Evolutionary conservation across 2,329 filamentous ascomycete genomes (phyloP), one percentile per base, ranked within the genome.

Genomic region (Hymenoscyphus fraxineus): DNA sequence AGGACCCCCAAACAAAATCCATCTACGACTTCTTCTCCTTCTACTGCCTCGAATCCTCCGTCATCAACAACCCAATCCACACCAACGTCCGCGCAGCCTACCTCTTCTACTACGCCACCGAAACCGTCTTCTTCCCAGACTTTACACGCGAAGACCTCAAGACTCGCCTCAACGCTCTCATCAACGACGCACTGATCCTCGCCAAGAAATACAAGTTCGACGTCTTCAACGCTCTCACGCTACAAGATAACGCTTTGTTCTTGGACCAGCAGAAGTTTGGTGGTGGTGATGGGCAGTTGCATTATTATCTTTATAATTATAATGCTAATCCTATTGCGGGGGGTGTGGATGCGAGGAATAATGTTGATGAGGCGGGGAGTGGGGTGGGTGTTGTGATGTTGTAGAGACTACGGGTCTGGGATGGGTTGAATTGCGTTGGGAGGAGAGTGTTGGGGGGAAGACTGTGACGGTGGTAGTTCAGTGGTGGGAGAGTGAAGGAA

Each of bases 221-320:
- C 76, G 95, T 99, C 65, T 96, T 98, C 82, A 99, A 99, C 74
- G 94, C 93, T 0, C 83, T 99, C 63, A 96, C 93, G 0, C 83
- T 97, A 47, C 89, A 97, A 78, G 94, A 99, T 78, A 99, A 99
- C 77, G 90, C 88, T 0, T 83, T 98, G 22, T 98, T 99, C 84
- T 83, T 99, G 6, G 89, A 94, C 75, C 85, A 97, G 70, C 92
- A 97, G 75, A 96, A 96, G 78, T 99, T 97, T 73, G 95, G 94
- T 56, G 88, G 90, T 5, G 95, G 95, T 39, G 95, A 99, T 76
- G 95, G 95, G 58, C 92, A 95, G 77, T 82, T 99, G 72, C 93
- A 99, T 78, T 99, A 93, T 80, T 99, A 99, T 78, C 82, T 99
- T 39, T 99, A 96, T 84, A 99, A 99, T 79, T 99, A 97, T 81